Conservation (phyloP, 345 rosid genomes). For the Camelina sativa region DNA sequence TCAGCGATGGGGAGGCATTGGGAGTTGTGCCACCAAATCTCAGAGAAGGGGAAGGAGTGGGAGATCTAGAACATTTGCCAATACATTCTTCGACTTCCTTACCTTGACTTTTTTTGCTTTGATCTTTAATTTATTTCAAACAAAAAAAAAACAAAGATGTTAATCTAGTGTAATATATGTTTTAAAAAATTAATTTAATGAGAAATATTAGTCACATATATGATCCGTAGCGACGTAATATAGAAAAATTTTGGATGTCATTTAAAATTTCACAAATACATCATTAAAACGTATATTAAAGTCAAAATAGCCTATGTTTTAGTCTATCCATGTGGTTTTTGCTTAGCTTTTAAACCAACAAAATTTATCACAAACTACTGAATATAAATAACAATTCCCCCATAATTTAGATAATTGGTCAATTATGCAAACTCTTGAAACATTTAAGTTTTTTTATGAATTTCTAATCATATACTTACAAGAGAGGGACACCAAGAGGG, state of each 20-base stretch:
- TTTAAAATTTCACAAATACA: no score
- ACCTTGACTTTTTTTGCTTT: background rate
- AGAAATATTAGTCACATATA: background rate
- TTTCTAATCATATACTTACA: background rate
- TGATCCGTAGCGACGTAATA: background rate
- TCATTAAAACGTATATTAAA: no score
- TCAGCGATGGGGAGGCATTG: no score
- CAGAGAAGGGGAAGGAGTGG: background rate
- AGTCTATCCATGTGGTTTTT: background rate
- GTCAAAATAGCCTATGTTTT: background rate
- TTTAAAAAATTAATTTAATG: no score
- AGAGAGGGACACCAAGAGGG: background rate
- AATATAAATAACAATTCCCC: background rate
- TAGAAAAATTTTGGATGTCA: background rate
- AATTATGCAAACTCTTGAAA: background rate
- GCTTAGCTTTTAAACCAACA: background rate
- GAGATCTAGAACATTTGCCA: background rate
- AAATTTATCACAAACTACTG: background rate
- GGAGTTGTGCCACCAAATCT: no score
- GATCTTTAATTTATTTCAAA: background rate
- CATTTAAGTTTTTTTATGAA: background rate
- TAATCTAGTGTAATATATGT: background rate
- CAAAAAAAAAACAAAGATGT: background rate
- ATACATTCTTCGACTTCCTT: background rate
- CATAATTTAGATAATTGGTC: background rate